Conservation (phyloP, 345 rosid genomes). For the Moringa oleifera region DNA sequence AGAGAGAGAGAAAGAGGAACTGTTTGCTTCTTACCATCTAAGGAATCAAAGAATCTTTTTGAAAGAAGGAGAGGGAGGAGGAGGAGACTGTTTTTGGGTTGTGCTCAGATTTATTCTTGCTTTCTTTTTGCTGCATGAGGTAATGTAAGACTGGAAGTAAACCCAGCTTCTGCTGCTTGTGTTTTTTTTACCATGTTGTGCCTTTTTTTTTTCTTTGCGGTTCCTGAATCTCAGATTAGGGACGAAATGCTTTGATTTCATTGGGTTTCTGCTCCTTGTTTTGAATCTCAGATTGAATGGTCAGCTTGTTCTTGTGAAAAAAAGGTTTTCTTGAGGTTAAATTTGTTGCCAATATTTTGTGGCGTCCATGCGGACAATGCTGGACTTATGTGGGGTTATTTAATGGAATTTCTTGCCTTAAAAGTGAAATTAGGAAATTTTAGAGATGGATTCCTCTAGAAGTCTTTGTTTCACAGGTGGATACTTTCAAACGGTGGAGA, state of each 20-base stretch:
- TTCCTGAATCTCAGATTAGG: slow-evolving; percentile 26
- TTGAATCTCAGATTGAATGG: slow-evolving; percentile 7
- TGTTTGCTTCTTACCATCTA: slow-evolving; percentile 36
- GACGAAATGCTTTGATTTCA: slow-evolving; percentile 7
- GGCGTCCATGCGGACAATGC: slow-evolving; percentile 14
- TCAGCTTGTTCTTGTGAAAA: slow-evolving; percentile 5
- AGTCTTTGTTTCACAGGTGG: neutral
- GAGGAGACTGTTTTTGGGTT: slow-evolving; percentile 22
- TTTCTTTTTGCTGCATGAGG: slow-evolving; percentile 24
- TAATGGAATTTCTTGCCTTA: neutral
- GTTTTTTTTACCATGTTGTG: slow-evolving; percentile 4
- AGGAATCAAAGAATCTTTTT: slow-evolving; percentile 67
- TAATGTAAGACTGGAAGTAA: slow-evolving; percentile 17
- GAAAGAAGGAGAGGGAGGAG: slow-evolving; percentile 17
- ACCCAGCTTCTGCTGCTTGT: slow-evolving; percentile 2
- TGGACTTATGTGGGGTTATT: slow-evolving; percentile 17
- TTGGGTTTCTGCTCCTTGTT: slow-evolving; percentile 13
- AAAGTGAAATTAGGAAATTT: slow-evolving; percentile 6
- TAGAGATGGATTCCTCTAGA: slow-evolving; percentile 1
- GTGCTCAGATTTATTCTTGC: slow-evolving; percentile 11
- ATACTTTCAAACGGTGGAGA: neutral
- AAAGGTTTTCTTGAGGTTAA: slow-evolving; percentile 2
- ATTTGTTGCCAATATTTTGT: slow-evolving; percentile 8
- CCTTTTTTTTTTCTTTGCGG: slow-evolving; percentile 9
- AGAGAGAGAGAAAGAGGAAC: slow-evolving; percentile 18